These are phyloP conservation scores for Usnea hakonensis DNA, from an alignment of 495 filamentous ascomycete species.

Conservation along the genomic window DNA sequence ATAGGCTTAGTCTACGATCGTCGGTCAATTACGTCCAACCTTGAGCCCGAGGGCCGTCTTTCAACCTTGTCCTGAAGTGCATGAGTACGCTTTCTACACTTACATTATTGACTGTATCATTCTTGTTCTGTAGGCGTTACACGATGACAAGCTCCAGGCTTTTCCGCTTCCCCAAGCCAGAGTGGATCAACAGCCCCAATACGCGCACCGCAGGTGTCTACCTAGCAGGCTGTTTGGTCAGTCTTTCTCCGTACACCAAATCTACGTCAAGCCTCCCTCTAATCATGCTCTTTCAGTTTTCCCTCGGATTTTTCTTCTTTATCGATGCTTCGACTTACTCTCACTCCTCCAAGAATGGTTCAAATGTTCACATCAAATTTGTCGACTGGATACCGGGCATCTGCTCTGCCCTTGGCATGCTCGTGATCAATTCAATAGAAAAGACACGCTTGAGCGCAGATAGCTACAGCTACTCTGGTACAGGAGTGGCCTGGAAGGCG, in stretches of 20 bases:
- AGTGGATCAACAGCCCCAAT: slow-evolving; percentile 84
- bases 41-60: too few species aligned
- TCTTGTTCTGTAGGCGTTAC: neutral
- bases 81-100: neutral
- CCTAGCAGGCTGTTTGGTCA: slow-evolving; percentile 74
- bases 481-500: slow-evolving; percentile 92
- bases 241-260: slow-evolving; percentile 23
- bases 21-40: too few species aligned
- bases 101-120: neutral
- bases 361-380: slow-evolving; percentile 83
- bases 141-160: slow-evolving; percentile 57
- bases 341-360: slow-evolving; percentile 66
- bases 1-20: too few species aligned
- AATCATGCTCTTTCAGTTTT: slow-evolving; percentile 56
- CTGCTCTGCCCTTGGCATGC: slow-evolving; percentile 89
- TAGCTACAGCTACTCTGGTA: slow-evolving; percentile 77
- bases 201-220: slow-evolving; percentile 81
- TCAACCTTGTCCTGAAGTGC: neutral
- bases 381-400: slow-evolving; percentile 98
- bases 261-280: neutral
- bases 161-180: slow-evolving; percentile 70
- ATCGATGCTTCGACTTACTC: slow-evolving; percentile 89
- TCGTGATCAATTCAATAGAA: slow-evolving; percentile 98
- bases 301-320: slow-evolving; percentile 92
- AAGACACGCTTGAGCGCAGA: slow-evolving; percentile 81